phyloP scores from a whole-genome alignment of 2,329 filamentous ascomycete species.

The Bertia moriformis region DNA sequence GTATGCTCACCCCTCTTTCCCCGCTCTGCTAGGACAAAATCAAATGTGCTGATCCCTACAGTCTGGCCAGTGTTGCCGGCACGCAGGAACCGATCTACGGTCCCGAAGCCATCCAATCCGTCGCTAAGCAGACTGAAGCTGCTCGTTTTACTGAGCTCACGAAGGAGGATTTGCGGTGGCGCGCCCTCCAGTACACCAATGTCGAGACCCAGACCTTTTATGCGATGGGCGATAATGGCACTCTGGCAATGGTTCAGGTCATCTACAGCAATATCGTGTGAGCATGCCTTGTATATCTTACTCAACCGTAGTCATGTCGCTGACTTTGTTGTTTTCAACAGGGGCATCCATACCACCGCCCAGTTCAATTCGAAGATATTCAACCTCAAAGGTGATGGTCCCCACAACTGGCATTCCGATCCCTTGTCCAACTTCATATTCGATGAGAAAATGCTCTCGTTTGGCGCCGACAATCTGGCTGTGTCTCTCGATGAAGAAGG shows the following conservation, averaged over 20 bases:
- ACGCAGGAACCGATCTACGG: slow-evolving; percentile 96
- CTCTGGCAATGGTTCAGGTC: slow-evolving; percentile 69
- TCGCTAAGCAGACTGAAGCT: slow-evolving; percentile 65
- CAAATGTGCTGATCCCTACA: too few species aligned
- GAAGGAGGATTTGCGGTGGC: slow-evolving; percentile 72
- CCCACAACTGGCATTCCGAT: slow-evolving; percentile 71
- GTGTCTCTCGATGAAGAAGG: slow-evolving; percentile 77
- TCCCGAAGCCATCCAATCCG: slow-evolving; percentile 70
- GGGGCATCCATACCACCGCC: slow-evolving; percentile 75
- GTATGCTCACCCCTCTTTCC: too few species aligned
- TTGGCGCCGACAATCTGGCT: slow-evolving; percentile 75
- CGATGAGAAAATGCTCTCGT: slow-evolving; percentile 67
- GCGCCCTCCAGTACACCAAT: slow-evolving; percentile 63
- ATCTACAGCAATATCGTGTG: slow-evolving; percentile 98
- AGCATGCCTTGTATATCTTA: slow-evolving; percentile 15
- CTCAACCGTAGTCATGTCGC: background rate
- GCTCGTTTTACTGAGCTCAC: slow-evolving; percentile 68
- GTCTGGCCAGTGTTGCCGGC: slow-evolving; percentile 69
- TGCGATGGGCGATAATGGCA: slow-evolving; percentile 64
- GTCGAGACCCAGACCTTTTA: slow-evolving; percentile 97
- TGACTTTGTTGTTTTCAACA: slow-evolving; percentile 27
- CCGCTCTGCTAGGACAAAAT: too few species aligned
- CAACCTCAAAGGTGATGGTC: slow-evolving; percentile 51
- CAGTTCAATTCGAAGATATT: slow-evolving; percentile 95
- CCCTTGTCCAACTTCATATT: slow-evolving; percentile 68